Base-by-base conservation (phyloP, 805 yeast genomes). In the Candida germanica region DNA sequence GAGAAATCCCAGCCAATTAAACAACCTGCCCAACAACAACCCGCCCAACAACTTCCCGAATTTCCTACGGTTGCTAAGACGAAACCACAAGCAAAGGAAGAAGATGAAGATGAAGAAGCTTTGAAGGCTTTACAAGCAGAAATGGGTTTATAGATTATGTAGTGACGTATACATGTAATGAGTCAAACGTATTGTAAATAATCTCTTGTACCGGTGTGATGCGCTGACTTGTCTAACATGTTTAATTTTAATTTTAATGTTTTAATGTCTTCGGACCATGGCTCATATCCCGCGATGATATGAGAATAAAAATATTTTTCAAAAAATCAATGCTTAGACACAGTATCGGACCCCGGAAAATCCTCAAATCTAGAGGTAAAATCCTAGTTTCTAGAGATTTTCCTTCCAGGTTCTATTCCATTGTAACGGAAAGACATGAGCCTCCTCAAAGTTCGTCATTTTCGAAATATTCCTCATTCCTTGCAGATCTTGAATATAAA, bases 21-120 rank as follows among this genome's bases (percentile, higher is more conserved):
- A 9, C 48, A 42, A 6, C 35, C 28, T 16, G 34, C 38, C 29
- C 39, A 28, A 7, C 40, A 39, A 31, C 36, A 41, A 31, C 39
- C 29, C 6, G 39, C 37, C 31, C 36, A 26, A 33, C 56, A 61
- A 36, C 63, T 71, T 47, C 75, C 76, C 6, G 52, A 49, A 29
- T 67, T 71, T 56, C 75, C 75, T 11, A 47, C 69, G n/a, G 71
- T 70, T 30, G 60, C 47, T 40, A 64, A 60, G 50, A 52, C 53
- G 25, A 50, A 58, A 46, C 71, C 74, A 19, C 79, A 72, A 29
- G 52, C 50, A 3, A 10, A 38, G 15, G 79, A 72, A 29, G 51
- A 53, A 7, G 91, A 83, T 53, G 94, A 85, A 51, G 94, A 85
- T 54, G 93, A 84, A 60, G 79, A 78, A 54, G 94, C 93, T 21